Conservation (phyloP, 1,139 yeast species). For the Suhomyces choctaworum region DNA sequence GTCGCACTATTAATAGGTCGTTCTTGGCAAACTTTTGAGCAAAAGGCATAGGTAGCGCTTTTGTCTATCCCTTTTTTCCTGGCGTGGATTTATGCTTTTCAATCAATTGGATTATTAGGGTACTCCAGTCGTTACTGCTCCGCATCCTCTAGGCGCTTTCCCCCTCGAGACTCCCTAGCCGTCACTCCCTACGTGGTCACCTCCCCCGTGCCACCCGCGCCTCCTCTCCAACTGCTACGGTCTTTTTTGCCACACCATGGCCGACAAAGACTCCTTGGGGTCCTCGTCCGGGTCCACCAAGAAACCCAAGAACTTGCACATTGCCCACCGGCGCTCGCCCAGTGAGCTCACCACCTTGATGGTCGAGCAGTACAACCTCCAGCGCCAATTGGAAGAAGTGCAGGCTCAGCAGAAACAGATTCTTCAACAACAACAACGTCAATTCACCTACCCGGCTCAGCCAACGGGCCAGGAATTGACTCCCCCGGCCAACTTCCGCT, state of each 20-base stretch:
- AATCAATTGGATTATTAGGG: conserved; percentile 7
- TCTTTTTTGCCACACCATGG: conserved; percentile 6
- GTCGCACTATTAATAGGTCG: conserved; percentile 8
- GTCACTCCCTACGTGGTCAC: not conserved
- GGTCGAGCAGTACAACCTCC: conserved; percentile 91
- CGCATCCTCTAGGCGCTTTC: too few species aligned
- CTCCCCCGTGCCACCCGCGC: conserved; percentile 1
- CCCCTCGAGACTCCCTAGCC: not conserved
- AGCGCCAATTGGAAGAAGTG: conserved; percentile 86
- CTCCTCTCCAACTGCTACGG: not conserved
- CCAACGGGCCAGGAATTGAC: conserved; percentile 21
- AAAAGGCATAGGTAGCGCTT: conserved; percentile 3
- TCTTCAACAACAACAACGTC: conserved; percentile 60
- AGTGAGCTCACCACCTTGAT: conserved; percentile 91
- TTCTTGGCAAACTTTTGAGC: conserved; percentile 7
- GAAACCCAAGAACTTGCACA: conserved; percentile 58
- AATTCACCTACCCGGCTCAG: conserved; percentile 13
- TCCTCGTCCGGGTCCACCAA: conserved; percentile 19
- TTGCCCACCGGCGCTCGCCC: conserved; percentile 93
- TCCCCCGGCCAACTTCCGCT: conserved; percentile 27
- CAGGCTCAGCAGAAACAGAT: conserved; percentile 92
- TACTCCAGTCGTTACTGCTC: too few species aligned
- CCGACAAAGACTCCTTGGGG: conserved; percentile 18
- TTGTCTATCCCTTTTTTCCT: conserved; percentile 10
- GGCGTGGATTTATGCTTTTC: conserved; percentile 5